Base-by-base conservation (phyloP, 179 eudicot species). In the Actinidia arguta region DNA sequence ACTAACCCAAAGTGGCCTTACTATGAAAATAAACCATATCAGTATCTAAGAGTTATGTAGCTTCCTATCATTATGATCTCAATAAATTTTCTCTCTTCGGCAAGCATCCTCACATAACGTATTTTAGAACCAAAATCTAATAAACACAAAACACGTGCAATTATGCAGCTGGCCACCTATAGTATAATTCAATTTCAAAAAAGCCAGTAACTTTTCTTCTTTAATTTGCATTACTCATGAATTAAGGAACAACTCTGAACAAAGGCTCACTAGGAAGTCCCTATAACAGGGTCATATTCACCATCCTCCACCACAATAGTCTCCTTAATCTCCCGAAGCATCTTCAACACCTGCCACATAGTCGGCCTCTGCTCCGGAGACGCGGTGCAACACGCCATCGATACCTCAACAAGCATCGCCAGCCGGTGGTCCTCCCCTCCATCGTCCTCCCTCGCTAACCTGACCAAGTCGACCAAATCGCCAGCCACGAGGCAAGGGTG, bases 261-360 rank as follows among this genome's bases (percentile, higher is more conserved):
- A 25, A 36, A 25, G 4, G 42, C 14, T 18, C 6, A 46, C 74
- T 18, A 70, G 24, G 74, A 8, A 14, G 70, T 31, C 46, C 5
- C 20, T 3, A 17, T 52, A 24, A 44, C 5, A 27, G 20, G 42
- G 12, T n/a, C 54, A 25, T 6, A 73, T 39, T 70, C 81, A 63
- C 78, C 36, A 71, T 84, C 87, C 75, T 85, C 89, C 83, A 70
- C 86, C 1, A 86, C 58, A 5, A 88, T 90, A 46, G 82, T 87
- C 83, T 88, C 94, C 81, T 96, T 96, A 51, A 96, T 90, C 80
- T 90, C 95, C 71, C 93, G 98, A 64, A 94, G 90, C 97, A 96
- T 93, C 87, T 93, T 94, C 87, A 96, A 78, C 24, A 96, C 99
- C 48, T 93, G 96, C 96, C 95, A 93, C 99, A 96, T 96, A 12